A percentile compares a stretch with the other conserved stretches of the same genome.
phyloP scores from a whole-genome alignment of 2,329 filamentous ascomycete genomes.

The Torrubiella hemipterigena region DNA sequence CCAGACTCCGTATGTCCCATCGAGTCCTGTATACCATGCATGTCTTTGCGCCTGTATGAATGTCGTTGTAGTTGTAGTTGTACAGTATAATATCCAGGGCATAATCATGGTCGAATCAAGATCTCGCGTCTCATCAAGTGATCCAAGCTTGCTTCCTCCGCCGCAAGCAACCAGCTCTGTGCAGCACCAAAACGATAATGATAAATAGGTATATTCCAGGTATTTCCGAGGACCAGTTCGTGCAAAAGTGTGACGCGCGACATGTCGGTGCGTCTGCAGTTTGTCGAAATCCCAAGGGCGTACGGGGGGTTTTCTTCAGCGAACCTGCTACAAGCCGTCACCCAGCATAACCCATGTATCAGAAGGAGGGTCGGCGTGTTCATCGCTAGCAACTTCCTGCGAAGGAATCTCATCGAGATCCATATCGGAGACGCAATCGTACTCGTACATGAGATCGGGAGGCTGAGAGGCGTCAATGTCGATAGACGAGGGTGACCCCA shows the following conservation, averaged over 20 bases:
- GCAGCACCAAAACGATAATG: constrained; percentile 10
- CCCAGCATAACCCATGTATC: constrained; percentile 31
- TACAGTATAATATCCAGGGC: background rate
- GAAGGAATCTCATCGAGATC: constrained; percentile 19
- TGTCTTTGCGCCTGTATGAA: no score
- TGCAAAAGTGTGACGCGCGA: no score
- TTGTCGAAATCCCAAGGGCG: constrained; percentile 15
- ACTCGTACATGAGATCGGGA: constrained; percentile 15
- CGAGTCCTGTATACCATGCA: no score
- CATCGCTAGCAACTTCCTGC: constrained; percentile 18
- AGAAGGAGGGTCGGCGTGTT: constrained; percentile 14
- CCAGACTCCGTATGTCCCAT: no score
- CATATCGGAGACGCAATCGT: constrained; percentile 21
- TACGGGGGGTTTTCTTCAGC: constrained; percentile 17
- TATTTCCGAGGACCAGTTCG: constrained; percentile 26
- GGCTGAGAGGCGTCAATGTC: constrained; percentile 23
- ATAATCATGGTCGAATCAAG: background rate
- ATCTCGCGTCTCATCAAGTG: no score
- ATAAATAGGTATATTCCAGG: no score
- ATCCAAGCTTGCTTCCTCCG: background rate
- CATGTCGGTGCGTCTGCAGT: no score
- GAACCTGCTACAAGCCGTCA: constrained; percentile 35
- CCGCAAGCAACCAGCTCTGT: constrained; percentile 2
- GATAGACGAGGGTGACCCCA: constrained; percentile 18
- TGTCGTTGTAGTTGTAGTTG: no score